Base-by-base conservation (phyloP, 306 rosid species). In the Lotus japonicus region DNA sequence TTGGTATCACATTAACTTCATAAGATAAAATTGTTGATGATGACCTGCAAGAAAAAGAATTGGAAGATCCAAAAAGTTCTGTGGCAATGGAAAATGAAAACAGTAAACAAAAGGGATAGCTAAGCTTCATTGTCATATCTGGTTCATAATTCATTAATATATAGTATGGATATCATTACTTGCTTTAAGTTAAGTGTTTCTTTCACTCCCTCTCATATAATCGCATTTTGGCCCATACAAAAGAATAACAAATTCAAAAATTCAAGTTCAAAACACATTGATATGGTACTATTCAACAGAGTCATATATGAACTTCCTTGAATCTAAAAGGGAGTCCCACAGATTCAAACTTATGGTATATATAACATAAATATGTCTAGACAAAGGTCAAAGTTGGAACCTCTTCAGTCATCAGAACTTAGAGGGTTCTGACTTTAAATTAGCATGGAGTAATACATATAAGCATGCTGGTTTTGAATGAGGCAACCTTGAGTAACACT, bases 1-100 rank as follows among this genome's bases (percentile, higher is more conserved):
- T 86, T 38, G 98, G 98, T 65, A 94, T 84, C 80, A 94, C 97
- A 71, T 84, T 90, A 62, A 94, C 90, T 82, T 94, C 98, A 57
- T 90, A 90, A 6, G 89, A 85, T 79, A 94, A 72, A 43, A 64
- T 82, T 23, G 97, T 81, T 21, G 97, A 72, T 17, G 95, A 88
- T 8, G 92, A 86, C 67, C 98, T 94, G 70, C 77, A 72, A 39
- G 55, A 77, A 52, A 73, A 28, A 51, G 41, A 59, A 45, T 74
- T 69, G 48, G 55, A 64, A 42, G 33, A 53, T 76, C 19, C 16
- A 70, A 10, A 62, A 61, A 55, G 15, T 9, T 35, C 38, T 17
- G 36, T 23, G 41, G 28, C 70, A 57, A 17, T 43, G 31, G 59
- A 5, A 9, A 23, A 7, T 53, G 15, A 69, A 68, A 19, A 58